These are phyloP conservation scores for Sicyos baderoa DNA, from an alignment of 306 rosid genomes.

Conservation along the genomic window DNA sequence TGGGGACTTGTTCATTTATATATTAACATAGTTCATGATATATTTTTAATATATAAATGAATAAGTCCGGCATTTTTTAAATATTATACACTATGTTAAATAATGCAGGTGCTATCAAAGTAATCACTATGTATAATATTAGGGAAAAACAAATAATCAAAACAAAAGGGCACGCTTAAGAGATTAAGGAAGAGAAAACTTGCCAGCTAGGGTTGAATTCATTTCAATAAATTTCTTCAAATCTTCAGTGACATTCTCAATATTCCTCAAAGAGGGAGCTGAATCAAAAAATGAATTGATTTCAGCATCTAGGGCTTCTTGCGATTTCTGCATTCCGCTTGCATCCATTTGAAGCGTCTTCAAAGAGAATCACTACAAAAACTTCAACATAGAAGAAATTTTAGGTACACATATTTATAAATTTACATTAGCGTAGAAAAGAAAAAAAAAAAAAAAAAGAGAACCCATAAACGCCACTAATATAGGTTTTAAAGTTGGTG, in stretches of 20 bases:
- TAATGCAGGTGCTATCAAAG: neutral
- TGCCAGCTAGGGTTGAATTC: conserved; percentile 43
- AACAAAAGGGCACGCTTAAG: neutral
- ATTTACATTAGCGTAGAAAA: neutral
- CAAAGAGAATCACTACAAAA: neutral
- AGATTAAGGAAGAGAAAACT: conserved; percentile 17
- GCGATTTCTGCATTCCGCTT: conserved; percentile 27
- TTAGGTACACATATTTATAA: neutral
- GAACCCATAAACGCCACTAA: neutral
- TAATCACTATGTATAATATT: neutral
- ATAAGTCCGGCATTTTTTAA: too few relatives aligned
- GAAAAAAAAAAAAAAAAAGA: neutral
- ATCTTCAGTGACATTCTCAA: conserved; percentile 34
- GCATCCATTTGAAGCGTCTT: conserved; percentile 39
- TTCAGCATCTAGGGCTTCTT: conserved; percentile 36
- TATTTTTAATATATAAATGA: too few relatives aligned
- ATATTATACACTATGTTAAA: too few relatives aligned
- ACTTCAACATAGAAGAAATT: neutral
- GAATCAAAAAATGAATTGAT: conserved; percentile 63
- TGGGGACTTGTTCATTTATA: too few relatives aligned
- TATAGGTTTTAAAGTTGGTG: neutral
- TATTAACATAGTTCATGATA: too few relatives aligned
- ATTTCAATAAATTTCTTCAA: conserved; percentile 43
- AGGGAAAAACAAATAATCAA: neutral
- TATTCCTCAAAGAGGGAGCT: conserved; percentile 63